Evolutionary conservation across 2,329 filamentous ascomycete species (phyloP).

Genomic region (Dactylella cylindrospora): DNA sequence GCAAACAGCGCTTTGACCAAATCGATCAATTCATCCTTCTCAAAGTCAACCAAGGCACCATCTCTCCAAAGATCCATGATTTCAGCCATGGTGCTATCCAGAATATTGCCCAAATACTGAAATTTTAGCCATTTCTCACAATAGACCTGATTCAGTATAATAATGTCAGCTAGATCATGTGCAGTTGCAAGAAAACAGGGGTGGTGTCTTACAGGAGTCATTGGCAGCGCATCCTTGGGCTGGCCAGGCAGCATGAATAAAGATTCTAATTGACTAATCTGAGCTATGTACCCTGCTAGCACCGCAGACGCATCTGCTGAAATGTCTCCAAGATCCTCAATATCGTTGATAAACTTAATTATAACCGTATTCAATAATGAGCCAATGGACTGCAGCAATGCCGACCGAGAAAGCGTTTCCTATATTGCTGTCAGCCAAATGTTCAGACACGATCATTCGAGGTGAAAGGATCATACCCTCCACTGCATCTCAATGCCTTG

Average conservation of each 20-base stretch:
- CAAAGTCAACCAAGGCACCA: constrained; percentile 46
- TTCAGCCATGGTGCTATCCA: constrained; percentile 48
- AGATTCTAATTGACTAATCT: constrained; percentile 44
- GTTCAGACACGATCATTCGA: background rate
- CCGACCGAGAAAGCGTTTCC: constrained; percentile 45
- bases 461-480: constrained; percentile 3
- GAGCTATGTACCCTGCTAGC: constrained; percentile 44
- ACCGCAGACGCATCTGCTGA: constrained; percentile 46
- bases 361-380: constrained; percentile 46
- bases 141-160: constrained; percentile 37
- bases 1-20: constrained; percentile 48
- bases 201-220: constrained; percentile 30
- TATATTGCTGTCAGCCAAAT: background rate
- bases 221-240: constrained; percentile 31
- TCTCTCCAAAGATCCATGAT: constrained; percentile 48
- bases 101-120: constrained; percentile 47
- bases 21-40: constrained; percentile 47
- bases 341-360: constrained; percentile 46
- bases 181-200: background rate
- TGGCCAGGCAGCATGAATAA: constrained; percentile 39
- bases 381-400: constrained; percentile 47
- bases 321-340: constrained; percentile 48
- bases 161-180: background rate
- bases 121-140: constrained; percentile 48
- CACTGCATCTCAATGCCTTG: constrained; percentile 56